Evolutionary conservation across 1,284 basidiomycete species (phyloP).

Genomic region (Flammula alnicola): DNA sequence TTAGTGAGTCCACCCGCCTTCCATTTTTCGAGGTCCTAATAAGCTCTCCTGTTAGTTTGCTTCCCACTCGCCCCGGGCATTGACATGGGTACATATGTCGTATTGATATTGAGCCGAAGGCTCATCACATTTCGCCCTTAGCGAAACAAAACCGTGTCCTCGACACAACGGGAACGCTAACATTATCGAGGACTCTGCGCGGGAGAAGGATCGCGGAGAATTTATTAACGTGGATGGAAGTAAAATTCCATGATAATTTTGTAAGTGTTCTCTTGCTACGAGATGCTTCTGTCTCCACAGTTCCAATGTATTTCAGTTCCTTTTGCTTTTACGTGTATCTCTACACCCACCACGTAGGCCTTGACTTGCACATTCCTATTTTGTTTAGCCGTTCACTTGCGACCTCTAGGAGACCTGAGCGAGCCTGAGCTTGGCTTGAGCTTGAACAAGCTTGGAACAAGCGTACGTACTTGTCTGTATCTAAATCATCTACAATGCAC

Average conservation of each 20-base stretch:
- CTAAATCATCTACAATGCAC: no score
- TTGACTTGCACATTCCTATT: no score
- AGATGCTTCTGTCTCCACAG: no score
- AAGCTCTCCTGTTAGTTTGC: background rate
- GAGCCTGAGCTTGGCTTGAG: no score
- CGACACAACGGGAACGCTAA: slow-evolving; percentile 7
- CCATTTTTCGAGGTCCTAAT: background rate
- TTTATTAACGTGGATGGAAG: slow-evolving; percentile 21
- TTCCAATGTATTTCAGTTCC: no score
- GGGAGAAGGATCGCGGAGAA: slow-evolving; percentile 19
- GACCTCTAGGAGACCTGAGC: no score
- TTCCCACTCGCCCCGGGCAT: slow-evolving; percentile 20
- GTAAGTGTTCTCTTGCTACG: no score
- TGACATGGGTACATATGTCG: slow-evolving; percentile 18
- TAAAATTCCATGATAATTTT: slow-evolving; percentile 2
- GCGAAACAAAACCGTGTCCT: background rate
- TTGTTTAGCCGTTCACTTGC: no score
- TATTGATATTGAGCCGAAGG: background rate
- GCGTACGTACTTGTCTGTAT: no score
- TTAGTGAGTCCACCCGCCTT: slow-evolving; percentile 7
- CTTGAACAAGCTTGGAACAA: no score
- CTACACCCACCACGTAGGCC: no score
- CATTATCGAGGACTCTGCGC: slow-evolving; percentile 12
- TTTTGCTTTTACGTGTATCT: no score
- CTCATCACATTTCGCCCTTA: background rate